phyloP scores from a whole-genome alignment of 345 rosid species.

The Passiflora organensis region DNA sequence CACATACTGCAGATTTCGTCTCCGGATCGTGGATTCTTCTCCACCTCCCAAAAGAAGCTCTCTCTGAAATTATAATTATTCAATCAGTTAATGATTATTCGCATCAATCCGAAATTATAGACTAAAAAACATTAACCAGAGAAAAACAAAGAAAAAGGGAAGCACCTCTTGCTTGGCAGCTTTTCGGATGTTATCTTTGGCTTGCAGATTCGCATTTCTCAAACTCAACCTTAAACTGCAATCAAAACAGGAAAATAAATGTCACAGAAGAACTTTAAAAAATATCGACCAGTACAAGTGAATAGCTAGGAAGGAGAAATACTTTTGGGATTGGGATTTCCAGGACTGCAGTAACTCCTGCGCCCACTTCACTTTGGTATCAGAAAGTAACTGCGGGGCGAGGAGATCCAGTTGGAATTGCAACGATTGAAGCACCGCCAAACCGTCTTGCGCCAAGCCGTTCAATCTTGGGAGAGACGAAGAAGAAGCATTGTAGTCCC shows the following conservation, averaged over 20 bases:
- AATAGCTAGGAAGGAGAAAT: neutral
- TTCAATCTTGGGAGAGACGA: slow-evolving; percentile 71
- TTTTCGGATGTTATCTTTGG: slow-evolving; percentile 79
- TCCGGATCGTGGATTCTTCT: slow-evolving; percentile 76
- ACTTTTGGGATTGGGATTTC: slow-evolving; percentile 59
- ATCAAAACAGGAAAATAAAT: slow-evolving; percentile 4
- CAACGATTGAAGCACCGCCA: slow-evolving; percentile 64
- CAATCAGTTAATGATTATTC: too few relatives aligned
- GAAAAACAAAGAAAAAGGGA: neutral
- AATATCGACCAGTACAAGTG: neutral
- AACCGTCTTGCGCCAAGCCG: slow-evolving; percentile 41
- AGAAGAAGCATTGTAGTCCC: slow-evolving; percentile 41
- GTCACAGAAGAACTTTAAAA: neutral
- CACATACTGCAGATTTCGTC: slow-evolving; percentile 85
- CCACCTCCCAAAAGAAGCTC: slow-evolving; percentile 95
- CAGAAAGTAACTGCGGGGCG: slow-evolving; percentile 71
- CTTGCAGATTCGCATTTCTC: slow-evolving; percentile 90
- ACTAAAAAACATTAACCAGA: neutral
- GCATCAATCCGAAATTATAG: neutral
- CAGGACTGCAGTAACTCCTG: slow-evolving; percentile 61
- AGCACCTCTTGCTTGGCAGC: slow-evolving; percentile 75
- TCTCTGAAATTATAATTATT: slow-evolving; percentile 46
- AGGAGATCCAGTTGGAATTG: slow-evolving; percentile 80
- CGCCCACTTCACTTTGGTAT: slow-evolving; percentile 52
- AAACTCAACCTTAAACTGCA: slow-evolving; percentile 57